Base-by-base conservation (phyloP, 108 stramenopile species). In the Fragilariopsis cylindrus region DNA sequence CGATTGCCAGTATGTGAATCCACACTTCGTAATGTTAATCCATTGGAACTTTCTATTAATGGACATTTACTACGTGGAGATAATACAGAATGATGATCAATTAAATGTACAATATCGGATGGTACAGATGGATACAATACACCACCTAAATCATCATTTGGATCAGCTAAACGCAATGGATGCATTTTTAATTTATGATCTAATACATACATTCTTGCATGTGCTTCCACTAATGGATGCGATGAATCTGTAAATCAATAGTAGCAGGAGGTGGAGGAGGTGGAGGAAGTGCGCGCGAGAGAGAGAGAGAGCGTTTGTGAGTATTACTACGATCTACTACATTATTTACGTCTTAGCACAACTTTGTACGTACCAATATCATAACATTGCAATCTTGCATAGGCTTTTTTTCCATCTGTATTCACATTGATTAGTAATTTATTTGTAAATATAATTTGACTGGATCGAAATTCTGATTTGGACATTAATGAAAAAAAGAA, bases 141-240 rank as follows among this genome's bases (percentile, higher is more conserved):
- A 5, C 75, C 87, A 0, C 90, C 88, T 60, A 88, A 58, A 21
- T 90, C 90, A 65, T 94, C 92, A 64, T 94, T 75, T 8, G 92
- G 92, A 60, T 79, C 71, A 4, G 73, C 47, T 16, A 88, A 58
- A 13, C 92, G 78, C 74, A 94, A 73, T 30, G 75, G 65, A 54
- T 84, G 79, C 69, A 85, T 54, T 7, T 81, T 58, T 13, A 86
- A 79, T 55, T 74, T 69, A 41, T 79, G 54, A 57, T 78, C 77
- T 48, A 78, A 77, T 8, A 92, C 81, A 70, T 97, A 97, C 53
- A 93, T 74, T 49, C 93, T 86, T 48, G 90, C 87, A 78, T 97
- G 96, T 0, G 93, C 88, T 71, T 97, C 96, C 41, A 97, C 92
- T 18, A 94, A 72, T n/a, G 89, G 91, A 48, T 88, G 85, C 11